Percentiles rank a stretch among this genome's conserved stretches.
Conservation (phyloP, 2,329 filamentous ascomycete genomes). For the Colletotrichum truncatum region DNA sequence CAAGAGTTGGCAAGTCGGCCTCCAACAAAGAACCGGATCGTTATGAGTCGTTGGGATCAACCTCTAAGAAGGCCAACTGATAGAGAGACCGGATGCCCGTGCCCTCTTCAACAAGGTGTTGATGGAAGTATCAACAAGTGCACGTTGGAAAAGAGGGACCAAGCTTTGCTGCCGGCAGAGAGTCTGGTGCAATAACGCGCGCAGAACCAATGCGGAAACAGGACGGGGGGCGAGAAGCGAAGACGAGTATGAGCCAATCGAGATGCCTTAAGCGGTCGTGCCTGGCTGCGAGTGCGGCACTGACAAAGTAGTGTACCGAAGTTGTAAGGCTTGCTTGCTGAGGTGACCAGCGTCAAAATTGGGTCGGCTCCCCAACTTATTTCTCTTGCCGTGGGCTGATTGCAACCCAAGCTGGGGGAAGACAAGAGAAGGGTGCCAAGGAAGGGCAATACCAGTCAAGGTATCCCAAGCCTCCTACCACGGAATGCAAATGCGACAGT, state of each 20-base stretch:
- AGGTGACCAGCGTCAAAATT: constrained; percentile 29
- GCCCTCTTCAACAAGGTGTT: neutral
- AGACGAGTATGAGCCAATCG: constrained; percentile 27
- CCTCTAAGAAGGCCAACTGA: neutral
- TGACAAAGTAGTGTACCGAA: constrained; percentile 25
- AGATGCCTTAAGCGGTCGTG: constrained; percentile 13
- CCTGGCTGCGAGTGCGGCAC: constrained; percentile 24
- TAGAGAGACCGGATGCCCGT: neutral
- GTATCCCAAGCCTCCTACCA: neutral
- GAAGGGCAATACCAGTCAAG: neutral
- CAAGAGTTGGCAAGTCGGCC: neutral
- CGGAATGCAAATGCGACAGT: constrained; percentile 10
- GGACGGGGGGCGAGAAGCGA: constrained; percentile 22
- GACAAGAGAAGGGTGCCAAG: neutral
- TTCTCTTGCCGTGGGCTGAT: constrained; percentile 23
- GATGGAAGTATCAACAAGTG: constrained; percentile 2
- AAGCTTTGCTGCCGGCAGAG: constrained; percentile 2
- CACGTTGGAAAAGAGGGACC: neutral
- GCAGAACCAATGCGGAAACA: constrained; percentile 19
- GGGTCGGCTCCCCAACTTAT: constrained; percentile 27
- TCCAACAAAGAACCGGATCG: neutral
- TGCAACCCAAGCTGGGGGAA: constrained; percentile 13
- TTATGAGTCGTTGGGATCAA: neutral
- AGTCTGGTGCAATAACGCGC: constrained; percentile 2
- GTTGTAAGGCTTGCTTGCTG: constrained; percentile 17